Evolutionary conservation across 1,284 basidiomycete genomes (phyloP).

Genomic region (Naganishia albida): DNA sequence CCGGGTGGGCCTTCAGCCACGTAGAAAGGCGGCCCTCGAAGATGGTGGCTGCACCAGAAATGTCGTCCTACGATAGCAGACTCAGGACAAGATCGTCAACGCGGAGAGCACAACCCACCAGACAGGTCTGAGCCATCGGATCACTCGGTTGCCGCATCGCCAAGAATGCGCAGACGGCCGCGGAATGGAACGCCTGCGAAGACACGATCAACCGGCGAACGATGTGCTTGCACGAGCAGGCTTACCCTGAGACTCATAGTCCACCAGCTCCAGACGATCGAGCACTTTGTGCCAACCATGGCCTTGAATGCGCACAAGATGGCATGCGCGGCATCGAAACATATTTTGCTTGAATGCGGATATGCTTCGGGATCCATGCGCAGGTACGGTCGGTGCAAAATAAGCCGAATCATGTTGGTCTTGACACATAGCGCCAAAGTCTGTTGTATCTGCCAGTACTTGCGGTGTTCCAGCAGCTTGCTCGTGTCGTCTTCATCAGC

Average conservation of each 20-base stretch:
- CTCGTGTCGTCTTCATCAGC: constrained; percentile 43
- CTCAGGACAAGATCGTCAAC: too few relatives aligned
- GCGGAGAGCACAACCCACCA: constrained; percentile 44
- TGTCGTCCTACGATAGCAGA: constrained; percentile 38
- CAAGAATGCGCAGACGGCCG: constrained; percentile 52
- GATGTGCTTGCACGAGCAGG: background rate
- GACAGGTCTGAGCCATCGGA: constrained; percentile 44
- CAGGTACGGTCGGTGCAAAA: constrained; percentile 53
- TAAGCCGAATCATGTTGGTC: constrained; percentile 52
- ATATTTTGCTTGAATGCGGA: constrained; percentile 50
- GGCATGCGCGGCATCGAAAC: constrained; percentile 46
- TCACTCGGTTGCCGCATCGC: constrained; percentile 51
- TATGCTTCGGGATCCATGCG: constrained; percentile 51
- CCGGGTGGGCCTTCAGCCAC: constrained; percentile 51
- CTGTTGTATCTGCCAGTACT: constrained; percentile 44
- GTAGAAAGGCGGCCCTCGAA: constrained; percentile 46
- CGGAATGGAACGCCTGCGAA: constrained; percentile 51
- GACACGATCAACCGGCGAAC: background rate
- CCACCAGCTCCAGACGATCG: constrained; percentile 51
- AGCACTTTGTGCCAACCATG: constrained; percentile 44
- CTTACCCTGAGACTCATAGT: constrained; percentile 45
- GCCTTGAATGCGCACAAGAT: constrained; percentile 47
- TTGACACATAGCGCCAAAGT: constrained; percentile 50
- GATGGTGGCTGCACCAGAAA: constrained; percentile 47
- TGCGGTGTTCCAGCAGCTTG: constrained; percentile 35